Percentiles rank a stretch among this genome's conserved stretches.
phyloP scores from a whole-genome alignment of 78 protist genomes.

The Speleostelium caveatum region DNA sequence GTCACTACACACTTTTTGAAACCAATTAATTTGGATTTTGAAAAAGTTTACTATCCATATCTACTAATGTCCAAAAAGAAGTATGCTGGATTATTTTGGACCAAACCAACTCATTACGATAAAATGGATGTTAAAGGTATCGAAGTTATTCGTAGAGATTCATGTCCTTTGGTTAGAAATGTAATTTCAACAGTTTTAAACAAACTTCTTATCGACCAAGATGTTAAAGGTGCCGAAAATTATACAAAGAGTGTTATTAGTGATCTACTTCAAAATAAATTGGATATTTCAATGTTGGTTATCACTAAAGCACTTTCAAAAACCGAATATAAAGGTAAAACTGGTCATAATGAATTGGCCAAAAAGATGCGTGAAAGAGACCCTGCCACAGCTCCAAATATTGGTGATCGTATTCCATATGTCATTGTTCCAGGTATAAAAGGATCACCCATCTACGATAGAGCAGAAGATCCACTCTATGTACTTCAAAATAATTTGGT shows the following conservation, averaged over 20 bases:
- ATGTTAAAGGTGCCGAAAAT: constrained; percentile 86
- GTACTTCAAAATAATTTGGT: constrained; percentile 97
- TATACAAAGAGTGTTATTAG: constrained; percentile 92
- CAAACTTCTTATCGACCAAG: constrained; percentile 91
- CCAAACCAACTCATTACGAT: constrained; percentile 91
- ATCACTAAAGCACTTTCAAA: constrained; percentile 95
- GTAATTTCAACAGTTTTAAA: constrained; percentile 89
- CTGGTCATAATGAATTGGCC: constrained; percentile 99
- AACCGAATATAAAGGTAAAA: constrained; percentile 77
- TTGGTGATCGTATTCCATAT: constrained; percentile 99
- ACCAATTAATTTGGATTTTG: constrained; percentile 99
- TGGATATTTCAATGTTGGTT: constrained; percentile 98
- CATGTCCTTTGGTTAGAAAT: constrained; percentile 94
- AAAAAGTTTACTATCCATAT: constrained; percentile 99
- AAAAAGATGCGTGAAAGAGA: constrained; percentile 97
- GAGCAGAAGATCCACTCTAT: constrained; percentile 99
- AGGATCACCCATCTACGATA: constrained; percentile 96
- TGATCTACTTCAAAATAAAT: constrained; percentile 91
- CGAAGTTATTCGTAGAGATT: constrained; percentile 98
- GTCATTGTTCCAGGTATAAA: constrained; percentile 95
- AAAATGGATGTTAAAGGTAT: constrained; percentile 99
- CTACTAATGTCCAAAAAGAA: constrained; percentile 98
- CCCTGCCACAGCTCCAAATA: constrained; percentile 94
- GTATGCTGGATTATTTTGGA: constrained; percentile 99
- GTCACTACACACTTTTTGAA: constrained; percentile 90